Conservation (phyloP, 2,329 filamentous ascomycete genomes). For the Plectosphaerella sp. region DNA sequence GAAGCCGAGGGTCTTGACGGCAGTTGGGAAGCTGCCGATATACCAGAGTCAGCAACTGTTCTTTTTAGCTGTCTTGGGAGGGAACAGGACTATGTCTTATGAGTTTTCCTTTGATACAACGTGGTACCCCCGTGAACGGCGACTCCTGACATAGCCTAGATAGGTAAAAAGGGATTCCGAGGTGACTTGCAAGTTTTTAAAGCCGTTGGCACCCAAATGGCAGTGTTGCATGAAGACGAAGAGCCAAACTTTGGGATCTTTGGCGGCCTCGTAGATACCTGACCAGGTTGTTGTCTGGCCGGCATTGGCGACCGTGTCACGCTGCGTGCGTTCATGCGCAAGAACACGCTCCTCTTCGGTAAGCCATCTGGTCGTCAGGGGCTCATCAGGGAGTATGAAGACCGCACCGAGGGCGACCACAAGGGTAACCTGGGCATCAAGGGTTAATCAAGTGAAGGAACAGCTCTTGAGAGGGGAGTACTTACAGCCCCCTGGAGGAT, state of each 20-base stretch:
- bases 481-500: slow-evolving; percentile 14
- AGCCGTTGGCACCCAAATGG: slow-evolving; percentile 18
- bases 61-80: too few relatives aligned
- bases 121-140: too few relatives aligned
- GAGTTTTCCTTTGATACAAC: too few relatives aligned
- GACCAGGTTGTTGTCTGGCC: slow-evolving; percentile 22
- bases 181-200: too few relatives aligned
- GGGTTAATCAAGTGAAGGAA: slow-evolving; percentile 10
- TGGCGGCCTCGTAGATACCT: slow-evolving; percentile 35
- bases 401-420: slow-evolving; percentile 7
- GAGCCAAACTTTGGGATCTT: slow-evolving; percentile 39
- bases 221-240: slow-evolving; percentile 43
- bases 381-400: slow-evolving; percentile 19
- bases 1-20: slow-evolving; percentile 29
- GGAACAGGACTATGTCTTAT: too few relatives aligned
- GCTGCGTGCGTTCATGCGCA: slow-evolving; percentile 31
- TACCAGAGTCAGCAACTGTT: neutral
- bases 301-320: slow-evolving; percentile 19
- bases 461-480: slow-evolving; percentile 12
- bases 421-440: slow-evolving; percentile 11
- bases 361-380: slow-evolving; percentile 29
- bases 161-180: too few relatives aligned
- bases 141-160: too few relatives aligned
- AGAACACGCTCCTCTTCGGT: slow-evolving; percentile 30
- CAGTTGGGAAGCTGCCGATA: slow-evolving; percentile 12